A percentile compares a stretch with the other conserved stretches of the same genome.
Evolutionary conservation across 352 stramenopile genomes (phyloP).

Genomic region (Globisporangium spiculum): DNA sequence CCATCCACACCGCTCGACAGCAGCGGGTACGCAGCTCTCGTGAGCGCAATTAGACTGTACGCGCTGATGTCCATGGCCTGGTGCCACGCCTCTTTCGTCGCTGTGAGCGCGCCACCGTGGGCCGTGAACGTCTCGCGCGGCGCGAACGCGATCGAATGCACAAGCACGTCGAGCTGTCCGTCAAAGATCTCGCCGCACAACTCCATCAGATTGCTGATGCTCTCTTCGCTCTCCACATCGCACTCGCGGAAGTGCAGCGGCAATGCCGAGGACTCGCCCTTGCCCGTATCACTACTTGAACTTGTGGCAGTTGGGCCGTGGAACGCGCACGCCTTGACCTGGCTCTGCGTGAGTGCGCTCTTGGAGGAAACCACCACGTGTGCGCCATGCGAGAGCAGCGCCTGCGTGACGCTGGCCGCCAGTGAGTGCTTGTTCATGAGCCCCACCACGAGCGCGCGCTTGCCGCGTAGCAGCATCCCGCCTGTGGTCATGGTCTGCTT

Average conservation of each 20-base stretch:
- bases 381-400: constrained; percentile 60
- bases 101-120: constrained; percentile 44
- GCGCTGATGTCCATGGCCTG: constrained; percentile 84
- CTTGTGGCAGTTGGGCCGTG: constrained; percentile 19
- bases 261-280: constrained; percentile 10
- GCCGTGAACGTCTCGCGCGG: constrained; percentile 67
- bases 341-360: constrained; percentile 36
- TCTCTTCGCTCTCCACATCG: constrained; percentile 68
- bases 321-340: constrained; percentile 55
- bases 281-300: not conserved
- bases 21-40: constrained; percentile 57
- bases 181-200: constrained; percentile 38
- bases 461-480: constrained; percentile 42
- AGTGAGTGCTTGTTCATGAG: constrained; percentile 91
- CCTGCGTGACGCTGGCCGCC: constrained; percentile 64
- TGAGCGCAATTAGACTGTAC: constrained; percentile 89
- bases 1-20: constrained; percentile 24
- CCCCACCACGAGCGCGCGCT: constrained; percentile 82
- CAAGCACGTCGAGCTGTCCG: constrained; percentile 77
- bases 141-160: constrained; percentile 91
- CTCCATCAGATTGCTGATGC: constrained; percentile 48
- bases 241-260: constrained; percentile 57
- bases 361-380: constrained; percentile 80
- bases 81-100: constrained; percentile 53
- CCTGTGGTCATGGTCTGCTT: not conserved